Conservation (phyloP, 495 filamentous ascomycete genomes). For the Aspergillus steynii region DNA sequence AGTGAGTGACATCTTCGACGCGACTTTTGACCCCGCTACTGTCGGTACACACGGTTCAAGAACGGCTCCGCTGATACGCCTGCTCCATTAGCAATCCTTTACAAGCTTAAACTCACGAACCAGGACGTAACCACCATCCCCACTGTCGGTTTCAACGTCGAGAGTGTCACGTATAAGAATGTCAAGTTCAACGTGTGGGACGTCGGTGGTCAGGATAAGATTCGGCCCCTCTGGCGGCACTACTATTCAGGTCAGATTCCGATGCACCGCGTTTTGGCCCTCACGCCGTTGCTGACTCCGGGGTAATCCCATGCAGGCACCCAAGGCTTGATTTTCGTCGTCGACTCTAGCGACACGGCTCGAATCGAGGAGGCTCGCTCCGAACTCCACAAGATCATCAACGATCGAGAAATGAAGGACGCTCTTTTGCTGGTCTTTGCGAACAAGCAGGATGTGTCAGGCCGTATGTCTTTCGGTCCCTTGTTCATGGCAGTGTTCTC, state of each 20-base stretch:
- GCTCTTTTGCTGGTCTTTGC: constrained; percentile 91
- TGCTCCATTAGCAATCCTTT: constrained; percentile 75
- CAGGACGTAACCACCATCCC: constrained; percentile 99
- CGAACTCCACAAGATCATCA: constrained; percentile 92
- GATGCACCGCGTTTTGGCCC: background rate
- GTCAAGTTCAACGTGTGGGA: constrained; percentile 99
- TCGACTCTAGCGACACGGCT: constrained; percentile 85
- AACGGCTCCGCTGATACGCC: background rate
- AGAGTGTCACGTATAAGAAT: constrained; percentile 99
- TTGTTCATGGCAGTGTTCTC: background rate
- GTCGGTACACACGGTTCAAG: background rate
- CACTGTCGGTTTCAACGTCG: constrained; percentile 98
- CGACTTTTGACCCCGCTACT: background rate
- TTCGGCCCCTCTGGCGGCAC: constrained; percentile 94
- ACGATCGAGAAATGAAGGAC: constrained; percentile 98
- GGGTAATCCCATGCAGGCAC: constrained; percentile 57
- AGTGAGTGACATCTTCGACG: constrained; percentile 51
- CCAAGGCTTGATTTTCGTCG: constrained; percentile 96
- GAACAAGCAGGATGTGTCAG: constrained; percentile 93
- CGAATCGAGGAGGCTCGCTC: constrained; percentile 87
- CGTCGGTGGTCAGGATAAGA: constrained; percentile 99
- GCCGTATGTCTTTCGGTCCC: constrained; percentile 58
- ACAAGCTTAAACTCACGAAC: constrained; percentile 93
- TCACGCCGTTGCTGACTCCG: constrained; percentile 6
- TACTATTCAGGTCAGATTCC: constrained; percentile 83